Base-by-base conservation (phyloP, 2,329 filamentous ascomycete species). In the Fusarium chuoi region DNA sequence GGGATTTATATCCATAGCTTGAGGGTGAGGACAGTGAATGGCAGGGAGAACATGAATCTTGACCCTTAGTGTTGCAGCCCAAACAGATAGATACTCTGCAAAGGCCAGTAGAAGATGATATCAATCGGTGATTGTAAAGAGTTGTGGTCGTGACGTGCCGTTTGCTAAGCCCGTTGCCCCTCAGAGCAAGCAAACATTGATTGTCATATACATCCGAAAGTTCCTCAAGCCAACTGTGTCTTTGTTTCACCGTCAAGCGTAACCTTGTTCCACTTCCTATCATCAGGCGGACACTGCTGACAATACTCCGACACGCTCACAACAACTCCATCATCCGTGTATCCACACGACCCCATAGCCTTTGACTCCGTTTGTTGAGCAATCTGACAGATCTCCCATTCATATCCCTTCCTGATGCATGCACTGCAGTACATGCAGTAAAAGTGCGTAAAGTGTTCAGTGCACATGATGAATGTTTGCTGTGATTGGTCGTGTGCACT, bases 191-290 rank as follows among this genome's bases (percentile, higher is more conserved):
- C 55, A 58, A 46, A 22, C 1, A 7, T 3, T 11, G 8, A 28
- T 28, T 4, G 4, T 3, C 45, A 6, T 7, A 4, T 22, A 5
- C 9, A 15, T 11, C 18, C 9, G 0, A 7, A 1, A 11, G 9
- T 6, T 3, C 18, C 18, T 42, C 42, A 68, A 10, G 30, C 39
- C 12, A 65, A 22, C 2, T 38, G 46, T 18, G 17, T 41, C 7
- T 46, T 39, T 1, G 48, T 22, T 20, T 24, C 52, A 24, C 28
- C 7, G 22, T 28, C 3, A 38, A 65, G 36, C 8, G 62, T 65
- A 12, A 44, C 30, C 10, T 39, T 70, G n/a, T 46, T 52, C 68
- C 68, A 71, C 35, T 70, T 71, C 44, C 55, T 61, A 14, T 70
- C 67, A 28, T 59, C 61, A 20, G 60, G 61, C 11, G 68, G 68